A percentile compares a stretch with the other conserved stretches of the same genome.
Evolutionary conservation across 306 rosid genomes (phyloP).

Genomic region (Gillenia trifoliata): DNA sequence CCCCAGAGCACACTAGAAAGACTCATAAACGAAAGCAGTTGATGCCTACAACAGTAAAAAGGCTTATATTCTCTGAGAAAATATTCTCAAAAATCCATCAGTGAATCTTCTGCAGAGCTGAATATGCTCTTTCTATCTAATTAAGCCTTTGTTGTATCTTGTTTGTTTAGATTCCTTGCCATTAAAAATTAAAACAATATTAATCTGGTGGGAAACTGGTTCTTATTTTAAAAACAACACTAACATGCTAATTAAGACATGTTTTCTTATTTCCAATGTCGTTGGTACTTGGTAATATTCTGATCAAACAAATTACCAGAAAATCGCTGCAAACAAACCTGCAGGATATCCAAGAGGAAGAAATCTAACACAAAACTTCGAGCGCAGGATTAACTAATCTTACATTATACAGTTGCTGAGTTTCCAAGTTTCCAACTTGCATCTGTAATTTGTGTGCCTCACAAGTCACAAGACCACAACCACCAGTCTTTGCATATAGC

Average conservation of each 20-base stretch:
- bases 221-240: not conserved
- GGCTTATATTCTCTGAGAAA: too few relatives aligned
- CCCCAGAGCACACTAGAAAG: too few relatives aligned
- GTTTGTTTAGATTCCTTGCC: conserved; percentile 3
- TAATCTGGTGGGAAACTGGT: not conserved
- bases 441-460: not conserved
- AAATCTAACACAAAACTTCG: too few relatives aligned
- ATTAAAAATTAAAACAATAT: not conserved
- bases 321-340: too few relatives aligned
- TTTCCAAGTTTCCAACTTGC: not conserved
- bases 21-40: too few relatives aligned
- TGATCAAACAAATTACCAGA: too few relatives aligned
- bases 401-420: not conserved
- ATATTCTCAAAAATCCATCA: not conserved
- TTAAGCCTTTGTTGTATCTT: not conserved
- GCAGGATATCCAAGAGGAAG: too few relatives aligned
- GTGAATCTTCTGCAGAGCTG: conserved; percentile 1
- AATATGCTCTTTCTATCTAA: not conserved
- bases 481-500: not conserved
- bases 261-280: too few relatives aligned
- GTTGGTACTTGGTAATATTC: too few relatives aligned
- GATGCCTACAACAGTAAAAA: too few relatives aligned
- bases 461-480: conserved; percentile 1
- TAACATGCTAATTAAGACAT: too few relatives aligned
- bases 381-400: not conserved